Base-by-base conservation (phyloP, 23 red algal genomes). In the Gracilaria vermiculophylla region DNA sequence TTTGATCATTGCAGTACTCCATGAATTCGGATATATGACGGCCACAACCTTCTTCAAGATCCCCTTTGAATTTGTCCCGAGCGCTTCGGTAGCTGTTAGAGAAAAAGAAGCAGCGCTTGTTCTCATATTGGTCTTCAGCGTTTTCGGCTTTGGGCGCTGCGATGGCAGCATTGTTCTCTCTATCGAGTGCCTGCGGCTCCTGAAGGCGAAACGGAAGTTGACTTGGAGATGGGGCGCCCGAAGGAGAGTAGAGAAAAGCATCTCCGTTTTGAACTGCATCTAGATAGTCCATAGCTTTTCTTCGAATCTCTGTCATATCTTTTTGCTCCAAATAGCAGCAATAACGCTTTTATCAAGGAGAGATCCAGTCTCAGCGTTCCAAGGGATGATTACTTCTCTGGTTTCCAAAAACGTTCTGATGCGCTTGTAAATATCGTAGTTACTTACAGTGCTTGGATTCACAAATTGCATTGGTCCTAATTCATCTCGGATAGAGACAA, bases 221-320 rank as follows among this genome's bases (percentile, higher is more conserved):
- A n/a, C n/a, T n/a, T n/a, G n/a, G n/a, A n/a, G n/a, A n/a, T n/a
- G n/a, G n/a, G n/a, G n/a, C n/a, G n/a, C n/a, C n/a, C n/a, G n/a
- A n/a, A n/a, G n/a, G n/a, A n/a, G n/a, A n/a, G n/a, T n/a, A n/a
- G n/a, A n/a, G n/a, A n/a, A n/a, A n/a, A n/a, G n/a, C n/a, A n/a
- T 81, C 77, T 42, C 53, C 77, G 14, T 25, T 32, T 29, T 41
- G 53, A 20, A 81, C 41, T 25, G 77, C 77, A 62, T 81, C 77
- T 23, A 40, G 64, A 19, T 28, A 33, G 15, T 53, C 50, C 42
- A 81, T 47, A 15, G 77, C 77, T 33, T 27, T 25, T 3, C 14
- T 23, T 25, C 77, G 64, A 13, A 44, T 31, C 11, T 81, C 27
- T 25, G 29, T 33, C 40, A 40, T 15, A 20, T 28, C 21, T 5